Evolutionary conservation across 1,284 basidiomycete species (phyloP), one percentile per base, ranked within the genome.

Genomic region (Cryptococcus neoformans): DNA sequence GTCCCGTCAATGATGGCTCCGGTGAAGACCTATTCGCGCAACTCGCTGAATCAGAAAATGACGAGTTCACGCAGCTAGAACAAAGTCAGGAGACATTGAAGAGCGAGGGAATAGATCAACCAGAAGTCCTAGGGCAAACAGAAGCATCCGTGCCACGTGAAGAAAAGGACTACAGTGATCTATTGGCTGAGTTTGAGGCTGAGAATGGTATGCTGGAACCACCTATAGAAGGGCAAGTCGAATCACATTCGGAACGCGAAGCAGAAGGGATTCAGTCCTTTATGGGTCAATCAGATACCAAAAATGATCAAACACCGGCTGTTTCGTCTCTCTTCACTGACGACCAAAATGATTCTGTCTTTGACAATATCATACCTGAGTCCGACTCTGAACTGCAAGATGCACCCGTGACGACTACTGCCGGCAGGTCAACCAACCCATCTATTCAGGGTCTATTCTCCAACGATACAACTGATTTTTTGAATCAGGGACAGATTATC

Each of bases 361-460:
- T 62, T 37, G 55, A 59, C 49, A 53, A 54, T 14, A 44, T 62
- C 34, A 45, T 57, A n/a, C 44, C 57, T 10, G 35, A 50, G 36
- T 11, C 54, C n/a, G 60, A 1, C 54, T 62, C 11, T 53, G 58
- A 6, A 50, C 62, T 6, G 56, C 53, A 16, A 59, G 62, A 6
- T 57, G 55, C 37, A 55, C 62, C 6, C 60, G 59, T 11, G 59
- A 61, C 45, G 65, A 66, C 48, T 54, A 65, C 34, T 53, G 56
- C 7, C 53, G 40, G 44, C 42, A 28, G 3, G 28, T 17, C 9
- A 50, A 60, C 38, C 14, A 21, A 11, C 37, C 55, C 35, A 36
- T 67, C 66, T 10, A 49, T 67, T 21, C 62, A 64, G 16, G 66
- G 58, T 55, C 56, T 71, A 57, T 66, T 72, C 47, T 56, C 66